phyloP scores from a whole-genome alignment of 2,329 filamentous ascomycete genomes.

The Cadophora gregata region DNA sequence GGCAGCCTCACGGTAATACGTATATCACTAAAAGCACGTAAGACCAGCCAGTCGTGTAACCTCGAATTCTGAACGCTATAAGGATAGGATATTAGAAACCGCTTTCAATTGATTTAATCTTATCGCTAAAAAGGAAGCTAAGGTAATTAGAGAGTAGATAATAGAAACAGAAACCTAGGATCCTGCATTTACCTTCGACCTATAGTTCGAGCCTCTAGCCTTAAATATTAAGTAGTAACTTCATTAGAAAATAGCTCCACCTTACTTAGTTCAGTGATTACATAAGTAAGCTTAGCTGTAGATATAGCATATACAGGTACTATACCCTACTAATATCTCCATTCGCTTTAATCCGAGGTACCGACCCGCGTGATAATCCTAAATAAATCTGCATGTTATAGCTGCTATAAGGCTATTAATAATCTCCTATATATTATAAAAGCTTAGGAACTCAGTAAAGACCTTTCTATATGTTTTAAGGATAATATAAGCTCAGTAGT shows the following conservation, averaged over 20 bases:
- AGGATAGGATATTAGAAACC: constrained; percentile 6
- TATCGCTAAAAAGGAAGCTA: constrained; percentile 6
- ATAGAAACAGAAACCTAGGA: constrained; percentile 11
- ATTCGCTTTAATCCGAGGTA: too few species aligned
- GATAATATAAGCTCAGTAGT: not conserved
- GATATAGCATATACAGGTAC: not conserved
- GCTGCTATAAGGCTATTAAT: not conserved
- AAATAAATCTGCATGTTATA: constrained; percentile 1
- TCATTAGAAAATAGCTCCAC: not conserved
- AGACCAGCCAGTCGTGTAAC: constrained; percentile 19
- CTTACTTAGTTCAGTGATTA: not conserved
- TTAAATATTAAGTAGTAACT: constrained; percentile 11
- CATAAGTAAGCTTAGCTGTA: not conserved
- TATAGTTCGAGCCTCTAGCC: not conserved
- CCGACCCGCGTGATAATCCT: not conserved
- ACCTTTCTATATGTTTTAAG: not conserved
- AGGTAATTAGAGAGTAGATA: constrained; percentile 8
- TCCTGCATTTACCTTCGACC: constrained; percentile 6
- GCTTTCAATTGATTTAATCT: constrained; percentile 2
- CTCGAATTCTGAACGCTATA: constrained; percentile 27
- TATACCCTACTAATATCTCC: not conserved
- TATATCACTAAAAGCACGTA: constrained; percentile 32
- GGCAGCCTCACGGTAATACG: constrained; percentile 30
- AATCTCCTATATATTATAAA: not conserved
- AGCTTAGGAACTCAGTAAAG: not conserved